Percentiles rank a stretch among this genome's conserved stretches.
phyloP scores from a whole-genome alignment of 2,329 filamentous ascomycete species.

The Sporothrix schenckii region DNA sequence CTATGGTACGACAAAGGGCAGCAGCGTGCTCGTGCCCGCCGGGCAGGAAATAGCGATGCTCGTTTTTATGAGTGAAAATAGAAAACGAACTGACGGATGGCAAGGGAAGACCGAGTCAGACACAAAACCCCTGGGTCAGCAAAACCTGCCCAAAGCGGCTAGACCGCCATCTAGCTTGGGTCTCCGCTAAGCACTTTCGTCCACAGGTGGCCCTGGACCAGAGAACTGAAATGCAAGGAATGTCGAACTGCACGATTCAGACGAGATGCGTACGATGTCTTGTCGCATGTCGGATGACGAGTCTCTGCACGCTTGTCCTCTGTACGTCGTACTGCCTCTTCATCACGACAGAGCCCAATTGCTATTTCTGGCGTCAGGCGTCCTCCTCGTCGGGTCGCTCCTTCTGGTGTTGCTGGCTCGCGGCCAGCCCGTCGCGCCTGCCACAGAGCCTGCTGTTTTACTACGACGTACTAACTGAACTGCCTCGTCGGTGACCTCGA shows the following conservation, averaged over 20 bases:
- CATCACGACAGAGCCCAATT: neutral
- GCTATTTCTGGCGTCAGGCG: neutral
- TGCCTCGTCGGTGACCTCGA: constrained; percentile 19
- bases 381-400: neutral
- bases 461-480: neutral
- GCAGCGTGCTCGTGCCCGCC: constrained; percentile 22
- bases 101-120: neutral
- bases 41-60: neutral
- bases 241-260: neutral
- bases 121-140: neutral
- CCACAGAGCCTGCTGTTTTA: neutral
- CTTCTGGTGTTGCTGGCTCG: constrained; percentile 7
- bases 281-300: neutral
- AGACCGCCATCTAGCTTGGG: neutral
- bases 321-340: neutral
- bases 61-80: too few species aligned
- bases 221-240: neutral
- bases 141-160: constrained; percentile 23
- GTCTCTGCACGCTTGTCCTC: neutral
- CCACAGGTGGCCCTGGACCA: constrained; percentile 1
- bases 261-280: neutral
- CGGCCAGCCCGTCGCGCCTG: neutral
- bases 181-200: constrained; percentile 15
- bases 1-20: constrained; percentile 32
- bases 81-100: neutral